Base-by-base conservation (phyloP, 768 basidiomycete species). In the Pulveroboletus sp. region DNA sequence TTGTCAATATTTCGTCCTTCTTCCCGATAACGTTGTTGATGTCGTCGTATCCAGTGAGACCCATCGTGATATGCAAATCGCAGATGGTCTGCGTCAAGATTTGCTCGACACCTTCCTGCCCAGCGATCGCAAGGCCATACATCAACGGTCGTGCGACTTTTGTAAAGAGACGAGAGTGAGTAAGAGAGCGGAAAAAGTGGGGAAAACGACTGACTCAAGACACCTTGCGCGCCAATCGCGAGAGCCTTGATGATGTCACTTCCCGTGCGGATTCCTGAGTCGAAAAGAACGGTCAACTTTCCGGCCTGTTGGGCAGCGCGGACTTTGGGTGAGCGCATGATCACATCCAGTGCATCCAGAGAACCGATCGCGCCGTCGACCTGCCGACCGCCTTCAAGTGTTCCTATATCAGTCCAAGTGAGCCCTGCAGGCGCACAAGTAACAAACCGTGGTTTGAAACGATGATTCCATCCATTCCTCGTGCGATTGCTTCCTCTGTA, bases 221-320 rank as follows among this genome's bases (percentile, higher is more conserved):
- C 82, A 8, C 74, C 89, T 57, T 93, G 85, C 8, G 93, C 92
- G 37, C 93, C 91, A 0, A 94, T 73, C 1, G 90, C 90, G 27
- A 93, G 68, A 0, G 93, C 92, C 66, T 89, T 89, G 67, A 91
- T 75, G 40, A 93, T 79, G 54, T 95, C 93, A 39, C 81, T 79
- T 10, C 89, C 92, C 0, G 84, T 87, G 39, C 92, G 80, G 51
- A 93, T 84, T 7, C 92, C 90, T 44, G 83, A 91, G 38, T 67
- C 66, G 40, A 67, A 90, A 2, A 94, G 70, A 11, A 93, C 68
- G 1, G 86, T 84, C 40, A 91, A 66, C 47, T 79, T 77, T 1
- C 86, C 86, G 11, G 74, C 66, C 3, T 60, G 59, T 61, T 89
- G 86, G 0, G 86, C 85, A 0, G 66, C 73, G 39, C 69, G 71